A percentile compares a stretch with the other conserved stretches of the same genome.
Evolutionary conservation across 2,329 filamentous ascomycete species (phyloP).

Genomic region (Diplodia intermedia): DNA sequence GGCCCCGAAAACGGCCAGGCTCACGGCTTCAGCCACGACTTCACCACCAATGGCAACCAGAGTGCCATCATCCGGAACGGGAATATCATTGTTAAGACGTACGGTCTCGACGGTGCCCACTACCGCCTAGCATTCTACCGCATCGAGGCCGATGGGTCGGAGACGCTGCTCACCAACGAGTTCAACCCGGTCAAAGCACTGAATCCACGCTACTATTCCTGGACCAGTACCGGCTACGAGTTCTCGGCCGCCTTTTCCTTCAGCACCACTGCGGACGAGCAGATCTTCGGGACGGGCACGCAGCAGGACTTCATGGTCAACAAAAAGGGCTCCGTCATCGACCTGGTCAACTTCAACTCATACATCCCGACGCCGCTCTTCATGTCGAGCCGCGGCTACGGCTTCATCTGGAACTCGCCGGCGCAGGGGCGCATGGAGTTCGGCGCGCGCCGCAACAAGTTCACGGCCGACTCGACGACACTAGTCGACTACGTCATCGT

Average conservation of each 20-base stretch:
- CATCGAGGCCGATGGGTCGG: slow-evolving; percentile 44
- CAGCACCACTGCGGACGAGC: slow-evolving; percentile 44
- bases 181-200: slow-evolving; percentile 45
- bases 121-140: slow-evolving; percentile 48
- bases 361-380: slow-evolving; percentile 43
- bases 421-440: slow-evolving; percentile 43
- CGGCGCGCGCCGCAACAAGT: slow-evolving; percentile 40
- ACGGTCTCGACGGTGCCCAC: slow-evolving; percentile 43
- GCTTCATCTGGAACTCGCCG: slow-evolving; percentile 44
- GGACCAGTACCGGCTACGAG: slow-evolving; percentile 46
- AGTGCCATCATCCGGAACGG: slow-evolving; percentile 46
- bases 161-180: slow-evolving; percentile 49
- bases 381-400: slow-evolving; percentile 43
- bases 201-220: slow-evolving; percentile 48
- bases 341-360: slow-evolving; percentile 45
- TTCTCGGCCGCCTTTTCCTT: slow-evolving; percentile 49
- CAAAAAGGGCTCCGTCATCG: slow-evolving; percentile 43
- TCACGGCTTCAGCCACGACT: slow-evolving; percentile 45
- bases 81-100: slow-evolving; percentile 47
- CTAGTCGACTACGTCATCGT: slow-evolving; percentile 44
- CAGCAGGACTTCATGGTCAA: slow-evolving; percentile 44
- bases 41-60: slow-evolving; percentile 43
- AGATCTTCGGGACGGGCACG: slow-evolving; percentile 44
- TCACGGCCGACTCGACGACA: slow-evolving; percentile 40
- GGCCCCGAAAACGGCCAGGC: slow-evolving; percentile 45